Base-by-base conservation (phyloP, 2,329 filamentous ascomycete species). In the Colletotrichum graminicola region DNA sequence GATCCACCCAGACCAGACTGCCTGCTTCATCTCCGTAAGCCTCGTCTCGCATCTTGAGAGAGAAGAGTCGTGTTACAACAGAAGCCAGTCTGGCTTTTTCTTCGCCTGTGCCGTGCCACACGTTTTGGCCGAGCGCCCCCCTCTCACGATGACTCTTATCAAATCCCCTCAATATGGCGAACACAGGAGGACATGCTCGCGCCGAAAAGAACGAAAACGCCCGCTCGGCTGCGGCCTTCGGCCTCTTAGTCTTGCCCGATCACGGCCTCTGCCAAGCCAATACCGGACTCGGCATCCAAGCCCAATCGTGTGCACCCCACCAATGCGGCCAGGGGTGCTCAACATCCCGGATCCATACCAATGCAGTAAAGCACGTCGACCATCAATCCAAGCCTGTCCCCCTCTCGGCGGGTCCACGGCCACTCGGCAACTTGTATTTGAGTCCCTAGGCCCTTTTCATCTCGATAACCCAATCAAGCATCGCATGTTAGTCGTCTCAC, bases 341-440 rank as follows among this genome's bases (percentile, higher is more conserved):
- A 55, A 39, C 26, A 55, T 52, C 68, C 52, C 23, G 26, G 23
- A 68, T 55, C 65, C 65, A 54, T 26, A 65, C 32, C 47, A 52
- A 54, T 60, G 65, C 68, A 68, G 67, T 71, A 63, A 65, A 52
- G 52, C 57, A 63, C 45, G 59, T 55, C 64, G 62, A 57, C 59
- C 49, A 45, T 63, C 45, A 52, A 60, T 59, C 57, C 41, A 36
- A 36, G 16, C 12, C 45, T 54, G 51, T 34, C 14, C 32, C 23
- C 45, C 51, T 45, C 2, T 36, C 14, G 45, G 45, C 59, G 67
- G 43, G 60, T 55, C 68, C 45, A 59, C 32, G 36, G 36, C 57
- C 68, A 59, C 39, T 45, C 26, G 52, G 34, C 34, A 51, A 21
- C 16, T 12, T 32, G 14, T 41, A 47, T 32, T 43, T 21, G 14